These are phyloP conservation scores for Larix kaempferi DNA, from an alignment of 75 land plant species.

Conservation along the genomic window DNA sequence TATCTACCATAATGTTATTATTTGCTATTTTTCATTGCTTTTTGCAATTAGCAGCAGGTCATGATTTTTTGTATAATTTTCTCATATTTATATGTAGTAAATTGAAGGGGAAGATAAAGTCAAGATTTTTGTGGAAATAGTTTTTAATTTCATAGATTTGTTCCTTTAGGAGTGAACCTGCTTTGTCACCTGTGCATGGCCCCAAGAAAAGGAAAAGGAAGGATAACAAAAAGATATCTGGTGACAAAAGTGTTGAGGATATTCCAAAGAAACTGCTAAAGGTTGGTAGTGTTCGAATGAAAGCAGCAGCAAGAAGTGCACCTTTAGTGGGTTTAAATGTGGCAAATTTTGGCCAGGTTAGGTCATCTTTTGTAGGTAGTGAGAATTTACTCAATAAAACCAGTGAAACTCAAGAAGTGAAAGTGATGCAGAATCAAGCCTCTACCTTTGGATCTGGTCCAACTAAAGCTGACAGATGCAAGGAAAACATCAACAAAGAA, in stretches of 20 bases:
- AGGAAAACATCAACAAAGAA: constrained; percentile 8
- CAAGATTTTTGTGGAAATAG: background rate
- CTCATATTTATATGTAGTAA: too few relatives aligned
- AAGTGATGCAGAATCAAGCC: constrained; percentile 9
- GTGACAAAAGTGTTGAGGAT: constrained; percentile 16
- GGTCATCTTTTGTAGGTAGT: background rate
- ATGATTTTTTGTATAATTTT: too few relatives aligned
- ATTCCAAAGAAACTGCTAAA: constrained; percentile 32
- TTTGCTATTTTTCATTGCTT: too few relatives aligned
- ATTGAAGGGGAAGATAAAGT: background rate
- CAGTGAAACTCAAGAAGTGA: constrained; percentile 13
- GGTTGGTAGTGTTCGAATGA: constrained; percentile 20
- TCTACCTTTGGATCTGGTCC: background rate
- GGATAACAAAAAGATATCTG: constrained; percentile 25
- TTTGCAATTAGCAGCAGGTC: too few relatives aligned
- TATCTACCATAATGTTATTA: too few relatives aligned
- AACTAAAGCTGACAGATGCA: constrained; percentile 18
- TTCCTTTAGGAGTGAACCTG: constrained; percentile 6
- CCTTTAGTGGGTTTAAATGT: constrained; percentile 13
- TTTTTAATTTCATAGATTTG: background rate
- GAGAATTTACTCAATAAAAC: constrained; percentile 5
- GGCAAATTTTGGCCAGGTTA: background rate
- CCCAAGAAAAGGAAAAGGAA: constrained; percentile 63
- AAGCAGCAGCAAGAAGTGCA: constrained; percentile 26
- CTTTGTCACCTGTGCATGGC: constrained; percentile 24